Conservation (phyloP, 176 grass and related monocot species). For the Carex parvula region DNA sequence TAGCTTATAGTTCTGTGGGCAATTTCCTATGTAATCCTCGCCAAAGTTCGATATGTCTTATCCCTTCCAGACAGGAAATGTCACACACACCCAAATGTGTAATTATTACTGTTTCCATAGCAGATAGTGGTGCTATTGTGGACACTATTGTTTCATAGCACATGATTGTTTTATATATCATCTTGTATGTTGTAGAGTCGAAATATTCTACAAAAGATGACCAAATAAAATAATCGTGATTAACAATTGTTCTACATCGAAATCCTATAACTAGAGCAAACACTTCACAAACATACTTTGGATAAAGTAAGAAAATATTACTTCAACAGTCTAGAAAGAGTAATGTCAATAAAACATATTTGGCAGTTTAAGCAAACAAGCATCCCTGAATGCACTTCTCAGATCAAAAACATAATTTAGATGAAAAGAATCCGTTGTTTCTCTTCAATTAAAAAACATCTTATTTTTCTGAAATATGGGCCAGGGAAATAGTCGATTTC, state of each 20-base stretch:
- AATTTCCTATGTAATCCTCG: not conserved
- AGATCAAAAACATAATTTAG: no score
- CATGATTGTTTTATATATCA: not conserved
- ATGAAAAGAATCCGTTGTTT: no score
- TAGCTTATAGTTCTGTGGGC: not conserved
- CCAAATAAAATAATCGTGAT: not conserved
- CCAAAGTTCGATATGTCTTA: not conserved
- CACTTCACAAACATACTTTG: not conserved
- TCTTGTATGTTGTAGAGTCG: not conserved
- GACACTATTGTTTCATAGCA: not conserved
- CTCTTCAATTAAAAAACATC: no score
- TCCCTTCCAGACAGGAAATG: not conserved
- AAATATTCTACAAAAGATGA: constrained; percentile 1
- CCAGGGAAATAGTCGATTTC: no score
- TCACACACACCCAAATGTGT: not conserved
- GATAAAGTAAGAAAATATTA: not conserved
- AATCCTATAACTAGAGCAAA: not conserved
- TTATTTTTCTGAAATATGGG: no score
- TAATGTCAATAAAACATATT: no score
- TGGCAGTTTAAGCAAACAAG: no score
- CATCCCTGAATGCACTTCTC: no score
- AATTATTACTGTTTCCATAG: not conserved
- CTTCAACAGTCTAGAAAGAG: no score
- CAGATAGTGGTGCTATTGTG: not conserved
- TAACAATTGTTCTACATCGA: not conserved